Evolutionary conservation across 306 rosid species (phyloP).

Genomic region (Aeschynomene evenia): DNA sequence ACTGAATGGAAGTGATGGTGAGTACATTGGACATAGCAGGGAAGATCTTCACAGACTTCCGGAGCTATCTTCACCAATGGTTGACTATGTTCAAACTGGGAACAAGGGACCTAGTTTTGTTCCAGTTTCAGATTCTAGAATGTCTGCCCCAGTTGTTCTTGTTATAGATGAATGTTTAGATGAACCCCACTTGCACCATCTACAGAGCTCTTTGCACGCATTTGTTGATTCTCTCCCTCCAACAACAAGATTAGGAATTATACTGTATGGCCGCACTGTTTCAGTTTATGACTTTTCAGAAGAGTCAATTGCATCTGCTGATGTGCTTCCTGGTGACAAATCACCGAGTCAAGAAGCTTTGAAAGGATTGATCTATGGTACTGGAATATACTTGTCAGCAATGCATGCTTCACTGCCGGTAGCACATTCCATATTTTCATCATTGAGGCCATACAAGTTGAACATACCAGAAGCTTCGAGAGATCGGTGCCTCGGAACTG

Average conservation of each 20-base stretch:
- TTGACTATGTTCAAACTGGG: slow-evolving; percentile 87
- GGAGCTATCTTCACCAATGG: slow-evolving; percentile 81
- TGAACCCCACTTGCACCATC: slow-evolving; percentile 86
- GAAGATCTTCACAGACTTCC: slow-evolving; percentile 78
- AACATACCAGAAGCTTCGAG: slow-evolving; percentile 83
- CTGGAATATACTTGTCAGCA: slow-evolving; percentile 89
- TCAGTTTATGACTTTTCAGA: slow-evolving; percentile 90
- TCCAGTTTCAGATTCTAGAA: slow-evolving; percentile 92
- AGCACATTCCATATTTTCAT: slow-evolving; percentile 90
- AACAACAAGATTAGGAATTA: slow-evolving; percentile 82
- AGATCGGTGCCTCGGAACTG: slow-evolving; percentile 93
- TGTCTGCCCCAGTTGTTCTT: slow-evolving; percentile 85
- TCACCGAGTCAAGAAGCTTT: slow-evolving; percentile 70
- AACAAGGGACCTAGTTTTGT: slow-evolving; percentile 92
- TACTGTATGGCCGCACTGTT: slow-evolving; percentile 85
- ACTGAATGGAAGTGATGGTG: slow-evolving; percentile 83
- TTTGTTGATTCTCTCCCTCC: slow-evolving; percentile 89
- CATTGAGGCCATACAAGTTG: slow-evolving; percentile 77
- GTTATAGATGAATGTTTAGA: slow-evolving; percentile 93
- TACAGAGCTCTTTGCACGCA: slow-evolving; percentile 95
- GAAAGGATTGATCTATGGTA: slow-evolving; percentile 84
- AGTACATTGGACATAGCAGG: slow-evolving; percentile 72
- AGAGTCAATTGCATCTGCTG: slow-evolving; percentile 90
- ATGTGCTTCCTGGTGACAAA: slow-evolving; percentile 92
- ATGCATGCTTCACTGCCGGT: slow-evolving; percentile 92